Evolutionary conservation across 2,329 filamentous ascomycete genomes (phyloP).

Genomic region (Bertia moriformis): DNA sequence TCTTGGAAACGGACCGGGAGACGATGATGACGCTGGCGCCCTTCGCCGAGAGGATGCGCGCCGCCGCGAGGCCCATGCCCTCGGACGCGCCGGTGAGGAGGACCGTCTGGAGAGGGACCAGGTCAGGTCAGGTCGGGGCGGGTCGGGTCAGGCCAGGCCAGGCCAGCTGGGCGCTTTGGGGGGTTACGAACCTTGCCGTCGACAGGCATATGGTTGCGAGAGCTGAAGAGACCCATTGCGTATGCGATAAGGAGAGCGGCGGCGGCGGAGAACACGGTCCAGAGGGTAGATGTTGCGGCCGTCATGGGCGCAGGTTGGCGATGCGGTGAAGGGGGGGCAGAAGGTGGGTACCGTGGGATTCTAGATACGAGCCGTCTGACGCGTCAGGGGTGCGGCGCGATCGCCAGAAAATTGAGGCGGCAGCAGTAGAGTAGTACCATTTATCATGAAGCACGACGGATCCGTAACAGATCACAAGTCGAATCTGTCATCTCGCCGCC

Average conservation of each 20-base stretch:
- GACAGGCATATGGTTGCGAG: constrained; percentile 68
- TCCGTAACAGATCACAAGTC: too few species aligned
- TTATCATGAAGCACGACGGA: too few species aligned
- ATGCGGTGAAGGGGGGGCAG: too few species aligned
- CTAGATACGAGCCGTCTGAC: too few species aligned
- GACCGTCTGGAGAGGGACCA: constrained; percentile 56
- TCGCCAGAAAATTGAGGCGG: too few species aligned
- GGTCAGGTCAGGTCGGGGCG: background rate
- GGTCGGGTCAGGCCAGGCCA: constrained; percentile 1
- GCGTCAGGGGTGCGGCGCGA: too few species aligned
- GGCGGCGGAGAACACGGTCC: constrained; percentile 12
- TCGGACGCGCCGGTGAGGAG: constrained; percentile 85
- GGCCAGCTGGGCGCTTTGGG: constrained; percentile 13
- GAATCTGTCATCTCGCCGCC: too few species aligned
- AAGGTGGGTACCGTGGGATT: too few species aligned
- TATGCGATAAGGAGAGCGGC: constrained; percentile 16
- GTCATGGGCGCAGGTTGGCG: too few species aligned
- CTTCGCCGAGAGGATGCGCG: constrained; percentile 60
- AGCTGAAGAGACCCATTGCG: constrained; percentile 53
- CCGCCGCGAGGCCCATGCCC: constrained; percentile 72
- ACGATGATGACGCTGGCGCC: constrained; percentile 81
- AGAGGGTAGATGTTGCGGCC: too few species aligned
- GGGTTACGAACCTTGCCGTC: constrained; percentile 82
- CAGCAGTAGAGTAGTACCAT: too few species aligned
- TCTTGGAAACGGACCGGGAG: constrained; percentile 61